Evolutionary conservation across 2,329 filamentous ascomycete genomes (phyloP), one percentile per base, ranked within the genome.

Genomic region (Clonostachys sp.): DNA sequence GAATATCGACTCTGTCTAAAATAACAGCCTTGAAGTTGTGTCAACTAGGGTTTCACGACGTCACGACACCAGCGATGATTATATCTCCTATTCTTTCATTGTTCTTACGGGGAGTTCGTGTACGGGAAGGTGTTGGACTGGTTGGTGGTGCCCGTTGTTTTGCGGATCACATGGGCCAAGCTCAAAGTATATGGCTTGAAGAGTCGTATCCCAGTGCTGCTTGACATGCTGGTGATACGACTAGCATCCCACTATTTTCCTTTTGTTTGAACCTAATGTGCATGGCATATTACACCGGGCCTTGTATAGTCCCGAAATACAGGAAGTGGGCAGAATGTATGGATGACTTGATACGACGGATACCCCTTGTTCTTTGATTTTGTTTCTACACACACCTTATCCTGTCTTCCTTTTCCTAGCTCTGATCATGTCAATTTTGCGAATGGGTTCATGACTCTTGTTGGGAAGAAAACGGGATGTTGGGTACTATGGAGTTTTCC

Each of bases 321-420:
- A 13, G 13, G 46, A 16, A 20, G 42, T 33, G 42, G 42, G 46
- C 47, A 53, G 66, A 70, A 68, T 67, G 68, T 57, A 68, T 70
- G 67, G 64, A 71, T 59, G 67, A 71, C 62, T 65, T 60, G 61
- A 65, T 57, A 68, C 57, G 67, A 72, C 61, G 68, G 67, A 72
- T 72, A 71, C 67, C 67, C 67, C 58, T 57, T 54, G 58, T 35
- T 35, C 30, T 45, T 30, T 30, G 24, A 30, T 12, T 50, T 48
- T 41, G 44, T 53, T 51, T 51, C 51, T 39, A 18, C 45, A 36
- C n/a, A 24, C 20, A 36, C 34, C 14, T 36, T 45, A 30, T 35
- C 14, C 13, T 35, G n/a, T 39, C 36, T 39, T 39, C 36, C 24
- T 30, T 30, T 30, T 39, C 36, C 10, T 39, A n/a, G 36, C 14